These are phyloP conservation scores for Aspergillus aculeatus DNA, from an alignment of 2,329 filamentous ascomycete species.

Conservation along the genomic window DNA sequence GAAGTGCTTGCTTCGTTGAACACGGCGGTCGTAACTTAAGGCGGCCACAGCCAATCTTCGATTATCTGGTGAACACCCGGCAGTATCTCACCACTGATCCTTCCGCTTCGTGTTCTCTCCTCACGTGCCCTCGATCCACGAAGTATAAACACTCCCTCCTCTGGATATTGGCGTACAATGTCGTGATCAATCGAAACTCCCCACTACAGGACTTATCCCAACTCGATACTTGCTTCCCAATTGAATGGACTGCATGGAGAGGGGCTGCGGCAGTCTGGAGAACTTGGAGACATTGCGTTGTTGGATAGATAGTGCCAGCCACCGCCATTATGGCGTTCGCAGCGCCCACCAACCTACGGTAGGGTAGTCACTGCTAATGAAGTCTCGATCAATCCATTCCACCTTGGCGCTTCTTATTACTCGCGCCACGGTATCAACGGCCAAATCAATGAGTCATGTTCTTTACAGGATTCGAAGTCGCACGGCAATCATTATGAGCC, in stretches of 20 bases:
- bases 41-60: background rate
- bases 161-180: background rate
- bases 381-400: background rate
- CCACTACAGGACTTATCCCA: no score
- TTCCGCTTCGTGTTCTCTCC: background rate
- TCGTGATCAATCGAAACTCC: background rate
- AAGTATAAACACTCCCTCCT: background rate
- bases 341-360: background rate
- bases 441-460: background rate
- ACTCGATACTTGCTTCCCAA: background rate
- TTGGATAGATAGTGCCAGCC: background rate
- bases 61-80: background rate
- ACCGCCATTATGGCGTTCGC: background rate
- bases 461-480: background rate
- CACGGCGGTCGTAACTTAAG: background rate
- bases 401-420: background rate
- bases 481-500: background rate
- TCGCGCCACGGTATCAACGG: background rate
- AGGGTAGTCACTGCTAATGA: background rate
- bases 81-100: conserved; percentile 4
- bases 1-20: background rate
- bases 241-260: background rate
- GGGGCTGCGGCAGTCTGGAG: no score
- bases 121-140: background rate
- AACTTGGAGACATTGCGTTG: background rate